These are phyloP conservation scores for Breviolum minutum DNA, from an alignment of 73 alveolate genomes.

Conservation along the genomic window DNA sequence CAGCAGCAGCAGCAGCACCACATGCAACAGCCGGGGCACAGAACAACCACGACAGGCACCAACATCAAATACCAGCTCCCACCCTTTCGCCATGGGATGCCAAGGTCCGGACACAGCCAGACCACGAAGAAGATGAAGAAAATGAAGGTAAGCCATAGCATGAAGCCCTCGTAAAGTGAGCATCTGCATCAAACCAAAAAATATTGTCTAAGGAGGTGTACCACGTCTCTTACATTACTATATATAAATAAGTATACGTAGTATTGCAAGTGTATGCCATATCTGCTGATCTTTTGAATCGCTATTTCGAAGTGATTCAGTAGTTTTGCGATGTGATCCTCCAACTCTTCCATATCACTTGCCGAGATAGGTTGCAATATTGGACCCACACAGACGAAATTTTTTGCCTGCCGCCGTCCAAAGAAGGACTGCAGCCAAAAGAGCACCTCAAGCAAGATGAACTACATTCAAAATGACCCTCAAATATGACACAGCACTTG, in stretches of 20 bases:
- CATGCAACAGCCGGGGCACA: not conserved
- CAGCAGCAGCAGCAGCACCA: not conserved
- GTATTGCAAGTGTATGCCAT: too few relatives aligned
- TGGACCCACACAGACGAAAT: too few relatives aligned
- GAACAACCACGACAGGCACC: not conserved
- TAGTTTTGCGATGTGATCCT: too few relatives aligned
- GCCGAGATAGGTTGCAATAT: too few relatives aligned
- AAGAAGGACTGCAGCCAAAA: slow-evolving; percentile 91
- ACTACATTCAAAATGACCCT: not conserved
- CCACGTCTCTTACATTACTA: too few relatives aligned
- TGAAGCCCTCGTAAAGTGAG: slow-evolving; percentile 27
- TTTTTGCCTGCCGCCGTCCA: slow-evolving; percentile 39
- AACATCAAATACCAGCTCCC: not conserved
- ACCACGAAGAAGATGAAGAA: slow-evolving; percentile 74
- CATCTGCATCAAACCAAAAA: not conserved
- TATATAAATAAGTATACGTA: too few relatives aligned
- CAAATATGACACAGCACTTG: too few relatives aligned
- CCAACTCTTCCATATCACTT: too few relatives aligned
- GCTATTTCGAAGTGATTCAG: too few relatives aligned
- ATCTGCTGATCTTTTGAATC: too few relatives aligned
- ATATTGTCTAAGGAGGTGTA: not conserved
- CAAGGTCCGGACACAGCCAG: slow-evolving; percentile 28
- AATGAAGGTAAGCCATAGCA: slow-evolving; percentile 66
- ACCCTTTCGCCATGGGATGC: too few relatives aligned
- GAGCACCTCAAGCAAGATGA: slow-evolving; percentile 27